Base-by-base conservation (phyloP, 257 asterid genomes). In the Prunella vulgaris region DNA sequence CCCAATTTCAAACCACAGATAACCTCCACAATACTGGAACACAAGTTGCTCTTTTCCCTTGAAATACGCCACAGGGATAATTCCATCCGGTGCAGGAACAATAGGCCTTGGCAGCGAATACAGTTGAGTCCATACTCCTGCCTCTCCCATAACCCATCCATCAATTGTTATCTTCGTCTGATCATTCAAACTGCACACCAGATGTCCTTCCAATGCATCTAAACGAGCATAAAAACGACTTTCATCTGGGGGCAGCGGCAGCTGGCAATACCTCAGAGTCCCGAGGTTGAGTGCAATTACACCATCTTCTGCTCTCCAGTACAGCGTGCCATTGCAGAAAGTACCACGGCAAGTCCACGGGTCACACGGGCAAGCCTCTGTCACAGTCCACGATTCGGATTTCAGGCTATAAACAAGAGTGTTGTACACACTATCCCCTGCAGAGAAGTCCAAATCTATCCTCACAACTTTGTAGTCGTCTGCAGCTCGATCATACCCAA, bases 11-110 rank as follows among this genome's bases (percentile, higher is more conserved):
- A 40, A 32, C 68, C 52, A 53, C 0, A 63, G 5, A 10, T 63
- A 62, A 7, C 18, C 37, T 1, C 1, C 0, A 3, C 7, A 1
- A 4, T 63, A 15, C 10, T 10, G 46, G 3, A 76, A 1, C 42
- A 76, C 3, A 6, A 76, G 64, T 17, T 38, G 64, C 17, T 59
- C 28, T 10, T 40, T 54, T 27, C 35, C 40, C 60, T 69, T 63
- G 20, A 27, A 46, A 70, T 61, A 69, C 14, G 73, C 69, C 9
- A 70, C 15, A 10, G 10, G 46, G 4, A 1, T 2, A 2, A 5
- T 0, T 2, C 0, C 4, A 0, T 2, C 35, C 28, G 28, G 28
- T 33, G 38, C 38, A 33, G 5, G 5, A 25, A 25, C 1, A 38
- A 38, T n/a, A 38, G 46, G 5, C 0, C 2, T 1, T 10, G 1